These are phyloP conservation scores for Mycena latifolia DNA, from an alignment of 768 basidiomycete genomes.

Conservation along the genomic window DNA sequence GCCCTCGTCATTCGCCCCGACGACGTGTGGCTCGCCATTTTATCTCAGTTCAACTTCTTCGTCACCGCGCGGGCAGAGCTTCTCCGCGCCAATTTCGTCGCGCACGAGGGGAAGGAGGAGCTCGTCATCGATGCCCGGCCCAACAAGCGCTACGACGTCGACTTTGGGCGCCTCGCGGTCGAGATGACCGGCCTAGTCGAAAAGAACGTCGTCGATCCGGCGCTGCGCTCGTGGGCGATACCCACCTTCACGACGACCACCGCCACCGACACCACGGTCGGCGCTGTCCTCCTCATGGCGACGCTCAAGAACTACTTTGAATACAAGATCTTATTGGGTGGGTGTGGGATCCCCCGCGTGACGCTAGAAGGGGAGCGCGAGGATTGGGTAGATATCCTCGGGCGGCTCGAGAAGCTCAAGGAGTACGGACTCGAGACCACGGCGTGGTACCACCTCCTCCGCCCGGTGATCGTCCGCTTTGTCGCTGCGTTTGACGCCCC, in stretches of 20 bases:
- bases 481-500: too few relatives aligned
- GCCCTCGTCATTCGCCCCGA: constrained; percentile 42
- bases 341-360: neutral
- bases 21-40: too few relatives aligned
- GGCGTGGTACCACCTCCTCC: too few relatives aligned
- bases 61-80: constrained; percentile 40
- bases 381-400: too few relatives aligned
- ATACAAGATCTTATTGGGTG: constrained; percentile 40
- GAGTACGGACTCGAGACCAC: too few relatives aligned
- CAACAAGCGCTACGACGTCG: constrained; percentile 30
- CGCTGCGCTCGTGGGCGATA: constrained; percentile 48
- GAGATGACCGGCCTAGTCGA: neutral
- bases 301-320: constrained; percentile 54
- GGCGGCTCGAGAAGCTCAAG: too few relatives aligned
- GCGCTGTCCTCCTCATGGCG: constrained; percentile 46
- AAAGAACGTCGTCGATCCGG: too few relatives aligned
- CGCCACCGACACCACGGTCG: constrained; percentile 48
- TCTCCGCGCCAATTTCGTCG: constrained; percentile 40
- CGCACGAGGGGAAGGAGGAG: constrained; percentile 35
- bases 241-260: constrained; percentile 62
- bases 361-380: too few relatives aligned
- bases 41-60: too few relatives aligned
- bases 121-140: constrained; percentile 15
- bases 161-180: constrained; percentile 42
- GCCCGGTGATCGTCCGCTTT: too few relatives aligned